Conservation (phyloP, 306 rosid genomes). For the Acacia melanoxylon region DNA sequence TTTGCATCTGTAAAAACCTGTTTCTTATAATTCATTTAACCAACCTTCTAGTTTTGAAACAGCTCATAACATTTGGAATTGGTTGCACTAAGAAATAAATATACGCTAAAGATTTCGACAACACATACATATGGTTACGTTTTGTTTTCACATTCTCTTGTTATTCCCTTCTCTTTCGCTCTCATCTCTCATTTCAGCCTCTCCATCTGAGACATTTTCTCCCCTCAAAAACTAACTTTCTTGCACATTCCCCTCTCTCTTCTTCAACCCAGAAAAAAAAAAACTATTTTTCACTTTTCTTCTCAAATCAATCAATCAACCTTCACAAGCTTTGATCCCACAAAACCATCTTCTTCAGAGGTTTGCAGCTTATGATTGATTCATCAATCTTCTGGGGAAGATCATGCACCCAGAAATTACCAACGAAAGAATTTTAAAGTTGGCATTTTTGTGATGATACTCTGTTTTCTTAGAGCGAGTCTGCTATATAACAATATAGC, state of each 20-base stretch:
- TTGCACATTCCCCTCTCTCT: conserved; percentile 15
- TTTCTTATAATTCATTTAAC: background rate
- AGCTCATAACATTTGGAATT: conserved; percentile 8
- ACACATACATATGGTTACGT: background rate
- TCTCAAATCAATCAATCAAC: background rate
- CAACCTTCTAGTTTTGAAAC: background rate
- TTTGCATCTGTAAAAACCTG: background rate
- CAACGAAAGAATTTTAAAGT: background rate
- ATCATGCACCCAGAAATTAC: background rate
- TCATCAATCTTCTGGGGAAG: background rate
- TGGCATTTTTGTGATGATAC: background rate
- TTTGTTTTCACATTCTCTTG: conserved; percentile 11
- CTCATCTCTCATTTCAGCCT: conserved; percentile 42
- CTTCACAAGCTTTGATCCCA: background rate
- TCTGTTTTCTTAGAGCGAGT: background rate
- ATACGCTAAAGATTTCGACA: background rate
- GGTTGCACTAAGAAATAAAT: background rate
- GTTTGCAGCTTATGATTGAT: background rate
- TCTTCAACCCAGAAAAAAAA: conserved; percentile 17
- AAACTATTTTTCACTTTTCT: conserved; percentile 18
- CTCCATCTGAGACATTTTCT: conserved; percentile 53
- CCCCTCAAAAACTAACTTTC: conserved; percentile 38
- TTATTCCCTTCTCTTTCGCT: conserved; percentile 51
- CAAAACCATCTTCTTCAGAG: background rate
- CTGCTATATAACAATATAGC: background rate